These are phyloP conservation scores for Fusarium pininemorale DNA, from an alignment of 2,329 filamentous ascomycete genomes.

Conservation along the genomic window DNA sequence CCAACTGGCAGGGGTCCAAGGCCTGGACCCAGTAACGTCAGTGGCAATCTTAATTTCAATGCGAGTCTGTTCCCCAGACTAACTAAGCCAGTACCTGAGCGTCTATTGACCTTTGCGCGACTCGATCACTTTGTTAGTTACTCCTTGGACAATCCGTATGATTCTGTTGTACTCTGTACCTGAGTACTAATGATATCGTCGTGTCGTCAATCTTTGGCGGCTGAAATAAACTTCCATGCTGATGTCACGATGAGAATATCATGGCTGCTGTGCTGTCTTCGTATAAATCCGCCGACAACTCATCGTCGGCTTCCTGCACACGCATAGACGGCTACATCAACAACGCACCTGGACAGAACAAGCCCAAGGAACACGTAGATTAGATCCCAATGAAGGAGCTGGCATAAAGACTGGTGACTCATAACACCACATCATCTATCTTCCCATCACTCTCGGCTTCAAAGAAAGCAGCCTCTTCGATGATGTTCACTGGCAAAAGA, in stretches of 20 bases:
- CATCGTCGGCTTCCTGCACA: constrained; percentile 10
- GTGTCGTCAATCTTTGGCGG: neutral
- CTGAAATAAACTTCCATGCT: neutral
- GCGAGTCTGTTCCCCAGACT: constrained; percentile 13
- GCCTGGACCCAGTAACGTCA: constrained; percentile 18
- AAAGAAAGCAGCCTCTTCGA: neutral
- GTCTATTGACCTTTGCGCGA: neutral
- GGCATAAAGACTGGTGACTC: neutral
- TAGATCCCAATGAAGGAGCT: neutral
- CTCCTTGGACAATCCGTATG: neutral
- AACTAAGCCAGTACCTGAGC: neutral
- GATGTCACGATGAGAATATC: neutral
- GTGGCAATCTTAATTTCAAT: constrained; percentile 36
- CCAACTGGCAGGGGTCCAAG: constrained; percentile 6
- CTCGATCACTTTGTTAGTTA: neutral
- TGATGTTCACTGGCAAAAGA: neutral
- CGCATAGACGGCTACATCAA: neutral
- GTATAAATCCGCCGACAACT: constrained; percentile 11
- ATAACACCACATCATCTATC: neutral
- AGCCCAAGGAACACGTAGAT: neutral
- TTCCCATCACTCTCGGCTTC: constrained; percentile 1
- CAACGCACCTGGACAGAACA: neutral
- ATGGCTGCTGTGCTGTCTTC: neutral
- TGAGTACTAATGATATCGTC: neutral
- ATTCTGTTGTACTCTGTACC: neutral